Base-by-base conservation (phyloP, 23 red algal genomes). In the Gracilaria caudata region DNA sequence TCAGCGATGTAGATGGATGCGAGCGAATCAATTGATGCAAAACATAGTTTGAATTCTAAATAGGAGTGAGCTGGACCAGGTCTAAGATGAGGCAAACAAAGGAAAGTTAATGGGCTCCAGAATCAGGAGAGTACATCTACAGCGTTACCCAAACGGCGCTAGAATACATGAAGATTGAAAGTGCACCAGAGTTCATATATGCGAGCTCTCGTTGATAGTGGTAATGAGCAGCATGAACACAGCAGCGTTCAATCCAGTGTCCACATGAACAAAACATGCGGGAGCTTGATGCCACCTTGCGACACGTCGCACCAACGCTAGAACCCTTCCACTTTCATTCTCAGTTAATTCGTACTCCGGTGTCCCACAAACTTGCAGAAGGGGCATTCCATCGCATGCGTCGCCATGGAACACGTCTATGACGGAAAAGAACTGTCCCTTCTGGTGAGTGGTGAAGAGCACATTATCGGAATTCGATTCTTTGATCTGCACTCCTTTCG, bases 151-250 rank as follows among this genome's bases (percentile, higher is more conserved):
- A n/a, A n/a, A n/a, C n/a, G n/a, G n/a, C n/a, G n/a, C 49, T 53
- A 9, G 49, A 17, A 53, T 2, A 53, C 49, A 53, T 9, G 13
- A 60, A 23, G 57, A 60, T 17, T 29, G 57, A 11, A 53, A 17
- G 49, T 16, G 5, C 12, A 45, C 43, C 43, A 45, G 11, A 45
- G 36, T 9, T 75, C 38, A 75, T 49, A 47, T n/a, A 5, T 26
- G 39, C 10, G 43, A 43, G 40, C 5, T 21, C 4, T 75, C 70
- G 70, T 75, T 75, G 13, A 75, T 17, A 6, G 32, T 75, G 4
- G 70, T 29, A 29, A 75, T 47, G 38, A 75, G 70, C 43, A 75
- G 24, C 14, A 75, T 8, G 39, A 75, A 75, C 16, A 75, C 70
- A 43, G 70, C 21, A 11, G 40, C 70, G 25, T 75, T 75, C 39